Base-by-base conservation (phyloP, 352 stramenopile species). In the Phytopythium kandeliae region DNA sequence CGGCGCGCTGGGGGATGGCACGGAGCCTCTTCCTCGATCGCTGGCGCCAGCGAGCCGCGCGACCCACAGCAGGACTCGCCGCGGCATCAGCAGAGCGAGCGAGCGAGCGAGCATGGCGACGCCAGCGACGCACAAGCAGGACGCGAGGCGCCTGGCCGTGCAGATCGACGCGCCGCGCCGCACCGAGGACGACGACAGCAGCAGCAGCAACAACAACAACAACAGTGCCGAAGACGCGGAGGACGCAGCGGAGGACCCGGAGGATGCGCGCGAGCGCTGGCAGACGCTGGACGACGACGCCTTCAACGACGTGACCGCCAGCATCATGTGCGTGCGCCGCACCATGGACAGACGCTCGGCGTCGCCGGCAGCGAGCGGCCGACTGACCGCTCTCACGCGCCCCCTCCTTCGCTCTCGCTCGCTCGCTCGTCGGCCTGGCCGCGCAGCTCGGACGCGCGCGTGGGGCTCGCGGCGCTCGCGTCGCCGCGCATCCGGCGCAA, bases 281-380 rank as follows among this genome's bases (percentile, higher is more conserved):
- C 41, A 60, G 34, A 65, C 54, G 2, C 46, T 81, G 26, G 33
- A 56, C 13, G 68, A 73, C 51, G 65, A 62, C 21, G 68, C 48
- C 16, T 82, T 85, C 35, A 69, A 85, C 37, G 63, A 71, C 21
- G 47, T 76, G 25, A 60, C 78, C 49, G 73, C 73, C 31, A 58
- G 66, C 36, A 74, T 82, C 57, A 66, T 85, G 73, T 85, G 49
- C 36, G 73, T 68, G 17, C 3, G 33, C 21, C 11, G n/a, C n/a
- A n/a, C n/a, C n/a, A n/a, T n/a, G n/a, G n/a, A n/a, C n/a, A n/a
- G n/a, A n/a, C n/a, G n/a, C n/a, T n/a, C n/a, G n/a, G n/a, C n/a
- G n/a, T n/a, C n/a, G n/a, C n/a, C n/a, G n/a, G n/a, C n/a, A 25
- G 12, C 24, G 42, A 41, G 57, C 5, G 21, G 38, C 21, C 17